Base-by-base conservation (phyloP, 2,329 filamentous ascomycete genomes). In the Microsporum audouinii region DNA sequence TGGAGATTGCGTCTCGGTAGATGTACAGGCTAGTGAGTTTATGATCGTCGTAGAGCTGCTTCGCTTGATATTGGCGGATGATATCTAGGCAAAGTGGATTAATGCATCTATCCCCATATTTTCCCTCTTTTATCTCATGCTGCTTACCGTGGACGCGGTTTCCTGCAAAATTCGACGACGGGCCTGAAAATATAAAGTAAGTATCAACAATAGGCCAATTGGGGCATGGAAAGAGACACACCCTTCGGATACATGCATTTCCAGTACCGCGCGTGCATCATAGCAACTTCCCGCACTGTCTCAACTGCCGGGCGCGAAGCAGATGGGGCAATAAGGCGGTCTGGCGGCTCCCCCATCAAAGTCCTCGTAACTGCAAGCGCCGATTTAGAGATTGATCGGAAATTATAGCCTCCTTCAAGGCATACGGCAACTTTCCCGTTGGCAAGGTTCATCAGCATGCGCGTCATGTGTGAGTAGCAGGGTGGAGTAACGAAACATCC, bases 381-480 rank as follows among this genome's bases (percentile, higher is more conserved):
- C 3, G 94, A 97, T 61, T 88, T 86, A 0, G 94, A 95, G 62
- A 99, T 99, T 0, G 94, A 94, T 56, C 85, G 80, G 29, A 99
- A 83, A 68, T 97, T 97, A 75, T 99, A 99, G 6, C 94, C 94
- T 27, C 94, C 94, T 76, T 99, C 94, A 1, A 99, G 80, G 70
- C 91, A 96, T 6, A 96, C 92, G 1, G 89, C 88, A 12, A 99
- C 82, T 70, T 91, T 96, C 33, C 94, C 94, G 51, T 86, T 82
- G 0, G 94, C 92, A 23, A 99, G 80, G 1, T 89, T 91, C 91
- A 96, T 97, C 56, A 99, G 83, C 92, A 97, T 96, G 71, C 96
- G 91, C 14, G 94, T 97, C 94, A 99, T 97, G 71, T 99, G 92
- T 12, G 91, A 89, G 71, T 97, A 99, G 71, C 94, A 95, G 3